These are phyloP conservation scores for Citrullus mucosospermus DNA, from an alignment of 306 rosid genomes.

Conservation along the genomic window DNA sequence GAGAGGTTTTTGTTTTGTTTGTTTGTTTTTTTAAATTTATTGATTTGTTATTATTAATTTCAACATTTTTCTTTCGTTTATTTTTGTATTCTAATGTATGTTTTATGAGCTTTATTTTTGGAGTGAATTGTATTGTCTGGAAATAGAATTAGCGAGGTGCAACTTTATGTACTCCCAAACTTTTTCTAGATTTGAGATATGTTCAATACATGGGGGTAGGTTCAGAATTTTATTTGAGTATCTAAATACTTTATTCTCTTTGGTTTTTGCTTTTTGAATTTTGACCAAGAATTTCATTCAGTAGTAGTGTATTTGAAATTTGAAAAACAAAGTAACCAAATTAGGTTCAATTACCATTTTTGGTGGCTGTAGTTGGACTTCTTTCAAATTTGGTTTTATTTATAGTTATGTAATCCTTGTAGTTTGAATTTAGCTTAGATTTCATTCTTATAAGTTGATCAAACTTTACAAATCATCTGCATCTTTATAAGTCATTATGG, in stretches of 20 bases:
- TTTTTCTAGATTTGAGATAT: background rate
- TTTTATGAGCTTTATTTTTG: background rate
- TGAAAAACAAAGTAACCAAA: background rate
- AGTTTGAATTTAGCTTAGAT: background rate
- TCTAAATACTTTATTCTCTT: background rate
- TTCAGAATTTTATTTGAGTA: background rate
- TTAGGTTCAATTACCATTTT: background rate
- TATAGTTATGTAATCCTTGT: too few relatives aligned
- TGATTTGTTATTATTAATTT: background rate
- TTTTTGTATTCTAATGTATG: background rate
- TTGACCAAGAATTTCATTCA: background rate
- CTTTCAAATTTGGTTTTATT: background rate
- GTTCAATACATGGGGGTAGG: background rate
- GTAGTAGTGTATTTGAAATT: background rate
- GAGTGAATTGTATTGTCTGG: background rate
- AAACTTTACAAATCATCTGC: too few relatives aligned
- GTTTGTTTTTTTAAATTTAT: background rate
- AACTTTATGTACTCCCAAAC: background rate
- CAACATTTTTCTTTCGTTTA: background rate
- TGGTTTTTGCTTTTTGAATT: background rate
- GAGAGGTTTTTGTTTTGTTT: background rate
- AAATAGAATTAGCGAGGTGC: background rate
- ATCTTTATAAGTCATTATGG: too few relatives aligned
- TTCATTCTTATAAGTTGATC: background rate
- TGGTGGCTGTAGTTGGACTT: background rate